Percentiles rank a stretch among this genome's conserved stretches.
These are phyloP conservation scores for Pedinophyceae sp. DNA, from an alignment of 139 green algal genomes.

Conservation along the genomic window DNA sequence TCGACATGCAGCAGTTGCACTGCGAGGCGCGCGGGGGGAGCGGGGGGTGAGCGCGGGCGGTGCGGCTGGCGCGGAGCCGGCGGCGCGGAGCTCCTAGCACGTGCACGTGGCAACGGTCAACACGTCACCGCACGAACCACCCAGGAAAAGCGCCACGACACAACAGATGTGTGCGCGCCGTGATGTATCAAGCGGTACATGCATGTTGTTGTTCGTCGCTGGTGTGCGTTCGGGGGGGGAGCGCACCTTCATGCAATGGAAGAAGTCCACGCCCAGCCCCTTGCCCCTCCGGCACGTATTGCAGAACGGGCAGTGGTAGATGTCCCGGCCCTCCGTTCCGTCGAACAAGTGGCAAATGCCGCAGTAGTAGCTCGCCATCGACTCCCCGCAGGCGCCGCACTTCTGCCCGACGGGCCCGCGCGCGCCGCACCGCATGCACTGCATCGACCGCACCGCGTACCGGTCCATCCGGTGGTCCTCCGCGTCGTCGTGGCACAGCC, in stretches of 20 bases:
- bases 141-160: too few relatives aligned
- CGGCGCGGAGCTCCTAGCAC: too few relatives aligned
- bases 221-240: too few relatives aligned
- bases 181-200: too few relatives aligned
- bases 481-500: conserved; percentile 84
- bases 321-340: conserved; percentile 47
- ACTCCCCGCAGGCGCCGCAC: conserved; percentile 31
- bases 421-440: conserved; percentile 75
- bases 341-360: conserved; percentile 92
- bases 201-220: too few relatives aligned
- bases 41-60: too few relatives aligned
- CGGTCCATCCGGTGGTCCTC: conserved; percentile 71
- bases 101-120: too few relatives aligned
- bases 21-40: too few relatives aligned
- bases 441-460: conserved; percentile 47
- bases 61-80: too few relatives aligned
- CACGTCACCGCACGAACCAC: too few relatives aligned
- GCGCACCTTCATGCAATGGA: conserved; percentile 83
- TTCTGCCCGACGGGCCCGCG: conserved; percentile 45
- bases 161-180: too few relatives aligned
- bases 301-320: conserved; percentile 99
- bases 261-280: conserved; percentile 80
- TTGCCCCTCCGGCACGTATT: conserved; percentile 72
- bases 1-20: conserved; percentile 93
- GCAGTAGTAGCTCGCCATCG: conserved; percentile 89